Base-by-base conservation (phyloP, 192 early-diverging fungal species). In the Podochytrium sp. region DNA sequence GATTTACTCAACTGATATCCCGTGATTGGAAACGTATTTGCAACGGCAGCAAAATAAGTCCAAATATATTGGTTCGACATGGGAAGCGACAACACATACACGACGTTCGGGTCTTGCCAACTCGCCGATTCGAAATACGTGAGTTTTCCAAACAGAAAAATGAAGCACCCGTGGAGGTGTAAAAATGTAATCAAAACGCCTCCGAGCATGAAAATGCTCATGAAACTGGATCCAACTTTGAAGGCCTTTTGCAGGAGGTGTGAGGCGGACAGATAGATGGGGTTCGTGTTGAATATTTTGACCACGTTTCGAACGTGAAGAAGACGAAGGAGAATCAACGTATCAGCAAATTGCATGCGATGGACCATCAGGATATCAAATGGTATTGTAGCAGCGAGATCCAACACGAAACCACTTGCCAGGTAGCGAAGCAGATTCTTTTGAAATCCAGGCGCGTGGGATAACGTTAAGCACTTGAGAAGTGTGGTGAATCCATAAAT, bases 21-120 rank as follows among this genome's bases (percentile, higher is more conserved):
- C 35, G 78, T 72, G 16, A 81, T 51, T 25, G 76, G 83, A 53
- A 84, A 84, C 1, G 78, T 82, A 67, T 83, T 83, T 20, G 56
- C 67, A 51, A 76, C 73, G 3, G 85, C 83, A n/a, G 60, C 57
- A 52, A 82, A 83, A 33, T 83, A 43, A 14, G 63, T 68, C 65
- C 64, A 80, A 29, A 72, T 81, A 71, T 86, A 86, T 68, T 82
- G 80, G 10, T 71, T 62, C 12, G 43, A 41, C 32, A 78, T 58
- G 33, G 57, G 1, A 7, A 76, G 58, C 23, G 62, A 18, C 34
- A 79, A 35, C 6, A 82, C 27, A 29, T 65, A 23, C 23, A 32
- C 23, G 37, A 73, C 38, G 6, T 66, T 47, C n/a, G n/a, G n/a
- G n/a, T n/a, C n/a, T 35, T 57, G 27, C 83, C 80, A 84, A 33